Conservation (phyloP, 352 stramenopile species). For the Globisporangium abappressorium region DNA sequence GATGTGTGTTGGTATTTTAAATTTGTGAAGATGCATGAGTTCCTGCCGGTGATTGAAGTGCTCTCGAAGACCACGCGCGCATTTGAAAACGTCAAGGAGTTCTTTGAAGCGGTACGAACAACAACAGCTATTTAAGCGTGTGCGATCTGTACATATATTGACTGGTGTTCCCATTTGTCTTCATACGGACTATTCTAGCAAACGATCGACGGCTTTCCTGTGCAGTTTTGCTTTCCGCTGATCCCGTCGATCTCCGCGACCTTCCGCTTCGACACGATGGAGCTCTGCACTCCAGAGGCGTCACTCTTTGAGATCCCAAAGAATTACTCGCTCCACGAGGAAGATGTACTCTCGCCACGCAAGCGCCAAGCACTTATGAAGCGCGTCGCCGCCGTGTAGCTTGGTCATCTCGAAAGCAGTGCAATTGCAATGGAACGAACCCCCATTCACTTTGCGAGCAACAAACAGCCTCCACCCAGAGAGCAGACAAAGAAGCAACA, state of each 20-base stretch:
- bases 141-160: background rate
- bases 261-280: conserved; percentile 53
- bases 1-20: background rate
- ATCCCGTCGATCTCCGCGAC: conserved; percentile 58
- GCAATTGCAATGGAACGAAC: background rate
- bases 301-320: conserved; percentile 34
- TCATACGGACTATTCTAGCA: conserved; percentile 18
- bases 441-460: background rate
- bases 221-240: conserved; percentile 72
- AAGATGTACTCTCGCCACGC: conserved; percentile 51
- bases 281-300: conserved; percentile 31
- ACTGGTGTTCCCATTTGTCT: background rate
- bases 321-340: conserved; percentile 28
- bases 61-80: conserved; percentile 61
- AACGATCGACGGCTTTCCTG: conserved; percentile 52
- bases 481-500: background rate
- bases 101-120: conserved; percentile 50
- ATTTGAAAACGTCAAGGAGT: conserved; percentile 59
- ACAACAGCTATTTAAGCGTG: background rate
- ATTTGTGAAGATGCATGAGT: conserved; percentile 39
- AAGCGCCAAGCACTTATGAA: conserved; percentile 61
- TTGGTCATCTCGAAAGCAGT: background rate
- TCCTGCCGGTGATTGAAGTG: conserved; percentile 65
- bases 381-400: conserved; percentile 45
- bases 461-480: background rate